Conservation (phyloP, 2,329 filamentous ascomycete species). For the Fusarium metavorans region DNA sequence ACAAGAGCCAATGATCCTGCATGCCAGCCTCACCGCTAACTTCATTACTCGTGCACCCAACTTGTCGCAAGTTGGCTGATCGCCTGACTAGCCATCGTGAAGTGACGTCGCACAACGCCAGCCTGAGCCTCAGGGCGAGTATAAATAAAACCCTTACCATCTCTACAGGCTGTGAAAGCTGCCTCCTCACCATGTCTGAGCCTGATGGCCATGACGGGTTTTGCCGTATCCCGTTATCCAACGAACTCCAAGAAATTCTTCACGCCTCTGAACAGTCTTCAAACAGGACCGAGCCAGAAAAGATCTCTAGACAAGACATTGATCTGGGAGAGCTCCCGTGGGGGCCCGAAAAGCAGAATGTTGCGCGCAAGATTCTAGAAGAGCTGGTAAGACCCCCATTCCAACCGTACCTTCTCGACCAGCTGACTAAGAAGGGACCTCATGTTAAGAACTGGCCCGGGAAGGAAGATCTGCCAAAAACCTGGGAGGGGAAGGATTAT, state of each 20-base stretch:
- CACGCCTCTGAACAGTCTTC: not conserved
- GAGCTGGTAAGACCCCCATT: not conserved
- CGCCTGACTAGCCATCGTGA: not conserved
- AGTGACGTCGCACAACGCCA: not conserved
- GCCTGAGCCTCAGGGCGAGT: not conserved
- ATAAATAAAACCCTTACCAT: not conserved
- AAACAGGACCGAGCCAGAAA: not conserved
- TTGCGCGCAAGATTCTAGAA: not conserved
- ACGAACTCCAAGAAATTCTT: not conserved
- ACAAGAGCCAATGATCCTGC: not conserved
- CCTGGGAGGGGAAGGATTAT: not conserved
- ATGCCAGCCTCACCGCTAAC: not conserved
- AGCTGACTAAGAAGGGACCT: not conserved
- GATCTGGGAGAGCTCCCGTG: not conserved
- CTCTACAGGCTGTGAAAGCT: not conserved
- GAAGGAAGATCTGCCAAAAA: not conserved
- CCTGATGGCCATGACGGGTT: not conserved
- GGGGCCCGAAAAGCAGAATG: not conserved
- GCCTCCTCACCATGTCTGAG: not conserved
- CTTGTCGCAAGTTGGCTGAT: not conserved
- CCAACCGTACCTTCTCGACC: not conserved
- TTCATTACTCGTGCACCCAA: not conserved
- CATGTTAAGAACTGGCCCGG: not conserved
- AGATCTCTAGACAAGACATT: not conserved
- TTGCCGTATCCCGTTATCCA: not conserved